phyloP scores from a whole-genome alignment of 352 stramenopile species.

The Globisporangium nodosum region DNA sequence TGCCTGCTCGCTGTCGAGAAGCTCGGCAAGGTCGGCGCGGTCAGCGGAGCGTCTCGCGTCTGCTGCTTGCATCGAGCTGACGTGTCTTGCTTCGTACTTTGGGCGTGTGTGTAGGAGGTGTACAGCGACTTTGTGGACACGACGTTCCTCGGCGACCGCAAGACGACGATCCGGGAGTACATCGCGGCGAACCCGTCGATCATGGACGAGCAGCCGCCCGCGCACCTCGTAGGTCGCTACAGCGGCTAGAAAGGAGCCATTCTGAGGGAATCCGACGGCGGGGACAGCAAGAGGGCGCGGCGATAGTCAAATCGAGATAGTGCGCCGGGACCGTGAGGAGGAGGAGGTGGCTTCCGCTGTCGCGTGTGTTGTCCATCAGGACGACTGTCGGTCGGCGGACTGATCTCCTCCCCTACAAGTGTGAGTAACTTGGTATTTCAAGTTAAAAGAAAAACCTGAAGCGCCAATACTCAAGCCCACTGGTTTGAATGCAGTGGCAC shows the following conservation, averaged over 20 bases:
- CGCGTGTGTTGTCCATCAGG: too few relatives aligned
- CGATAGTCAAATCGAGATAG: too few relatives aligned
- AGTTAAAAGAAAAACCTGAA: too few relatives aligned
- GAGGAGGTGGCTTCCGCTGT: too few relatives aligned
- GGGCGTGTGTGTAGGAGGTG: slow-evolving; percentile 27
- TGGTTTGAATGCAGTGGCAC: too few relatives aligned
- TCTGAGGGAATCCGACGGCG: too few relatives aligned
- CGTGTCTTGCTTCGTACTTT: background rate
- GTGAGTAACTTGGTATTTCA: too few relatives aligned
- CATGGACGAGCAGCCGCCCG: slow-evolving; percentile 76
- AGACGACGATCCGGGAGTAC: slow-evolving; percentile 84
- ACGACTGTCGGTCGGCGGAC: too few relatives aligned
- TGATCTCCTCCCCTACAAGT: too few relatives aligned
- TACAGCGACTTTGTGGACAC: slow-evolving; percentile 84
- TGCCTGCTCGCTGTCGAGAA: slow-evolving; percentile 88
- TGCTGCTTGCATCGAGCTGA: background rate
- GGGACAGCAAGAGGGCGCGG: too few relatives aligned
- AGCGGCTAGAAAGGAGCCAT: slow-evolving; percentile 54
- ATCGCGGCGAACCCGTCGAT: slow-evolving; percentile 72
- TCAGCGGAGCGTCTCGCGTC: background rate
- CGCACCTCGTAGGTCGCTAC: slow-evolving; percentile 74
- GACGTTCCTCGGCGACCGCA: slow-evolving; percentile 89
- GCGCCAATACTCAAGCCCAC: too few relatives aligned
- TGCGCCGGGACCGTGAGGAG: too few relatives aligned
- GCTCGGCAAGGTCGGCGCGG: slow-evolving; percentile 35